Evolutionary conservation across 441 rosid species (phyloP).

Genomic region (Populus hybrid): DNA sequence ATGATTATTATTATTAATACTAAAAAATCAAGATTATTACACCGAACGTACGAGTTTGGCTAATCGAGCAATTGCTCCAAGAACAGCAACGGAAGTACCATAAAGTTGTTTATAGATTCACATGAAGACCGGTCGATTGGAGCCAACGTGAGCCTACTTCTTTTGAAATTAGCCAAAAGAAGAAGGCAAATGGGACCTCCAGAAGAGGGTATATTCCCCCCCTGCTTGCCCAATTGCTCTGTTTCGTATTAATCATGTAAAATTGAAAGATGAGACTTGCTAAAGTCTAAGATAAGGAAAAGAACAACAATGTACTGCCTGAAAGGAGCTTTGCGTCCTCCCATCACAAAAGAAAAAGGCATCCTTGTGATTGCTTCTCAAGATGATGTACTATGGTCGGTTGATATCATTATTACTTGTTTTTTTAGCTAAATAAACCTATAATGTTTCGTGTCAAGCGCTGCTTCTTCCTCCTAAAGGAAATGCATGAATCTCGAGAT

Average conservation of each 20-base stretch:
- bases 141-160: not conserved
- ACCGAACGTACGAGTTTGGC: conserved; percentile 12
- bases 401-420: not conserved
- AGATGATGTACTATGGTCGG: not conserved
- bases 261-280: conserved; percentile 8
- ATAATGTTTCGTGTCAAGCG: not conserved
- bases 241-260: conserved; percentile 2
- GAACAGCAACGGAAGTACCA: conserved; percentile 14
- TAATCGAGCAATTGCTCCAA: conserved; percentile 14
- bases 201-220: not conserved
- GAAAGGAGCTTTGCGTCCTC: not conserved
- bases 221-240: conserved; percentile 4
- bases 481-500: not conserved
- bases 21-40: conserved; percentile 5
- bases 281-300: not conserved
- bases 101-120: conserved; percentile 29
- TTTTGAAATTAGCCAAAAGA: conserved; percentile 23
- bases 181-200: conserved; percentile 10
- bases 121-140: conserved; percentile 12
- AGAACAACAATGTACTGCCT: not conserved
- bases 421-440: not conserved
- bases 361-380: not conserved
- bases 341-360: not conserved
- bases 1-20: not conserved
- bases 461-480: not conserved